A percentile compares a stretch with the other conserved stretches of the same genome.
Evolutionary conservation across 1,284 basidiomycete species (phyloP).

Genomic region (Wallemia hederae): DNA sequence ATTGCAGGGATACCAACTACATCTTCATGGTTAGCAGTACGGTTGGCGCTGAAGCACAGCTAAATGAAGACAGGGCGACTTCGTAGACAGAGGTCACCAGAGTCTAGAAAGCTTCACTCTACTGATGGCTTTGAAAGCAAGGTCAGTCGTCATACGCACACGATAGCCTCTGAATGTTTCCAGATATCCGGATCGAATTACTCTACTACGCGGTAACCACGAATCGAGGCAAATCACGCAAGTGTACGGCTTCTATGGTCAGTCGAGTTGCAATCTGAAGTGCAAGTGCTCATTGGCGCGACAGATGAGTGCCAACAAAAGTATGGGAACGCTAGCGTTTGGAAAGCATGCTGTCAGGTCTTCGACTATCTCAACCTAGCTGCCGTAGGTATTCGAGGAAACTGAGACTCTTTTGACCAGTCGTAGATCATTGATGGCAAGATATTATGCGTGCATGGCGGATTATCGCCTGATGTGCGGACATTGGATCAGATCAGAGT

Average conservation of each 20-base stretch:
- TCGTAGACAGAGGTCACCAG: slow-evolving; percentile 89
- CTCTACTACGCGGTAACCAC: slow-evolving; percentile 73
- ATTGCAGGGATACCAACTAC: slow-evolving; percentile 66
- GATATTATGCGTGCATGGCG: slow-evolving; percentile 74
- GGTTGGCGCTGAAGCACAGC: neutral
- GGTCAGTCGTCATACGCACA: slow-evolving; percentile 22
- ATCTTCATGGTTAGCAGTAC: slow-evolving; percentile 57
- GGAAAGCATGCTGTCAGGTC: slow-evolving; percentile 84
- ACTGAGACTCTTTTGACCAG: neutral
- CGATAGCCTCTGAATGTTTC: neutral
- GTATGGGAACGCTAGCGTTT: slow-evolving; percentile 73
- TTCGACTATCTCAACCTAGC: slow-evolving; percentile 85
- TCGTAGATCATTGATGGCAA: slow-evolving; percentile 67
- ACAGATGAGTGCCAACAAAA: slow-evolving; percentile 87
- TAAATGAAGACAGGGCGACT: slow-evolving; percentile 41
- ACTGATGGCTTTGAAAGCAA: slow-evolving; percentile 62
- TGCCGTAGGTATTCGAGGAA: slow-evolving; percentile 29
- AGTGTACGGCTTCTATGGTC: slow-evolving; percentile 91
- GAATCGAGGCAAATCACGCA: slow-evolving; percentile 91
- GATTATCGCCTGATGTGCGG: slow-evolving; percentile 66
- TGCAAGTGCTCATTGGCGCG: neutral
- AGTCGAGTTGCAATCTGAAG: slow-evolving; percentile 9
- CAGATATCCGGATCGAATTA: slow-evolving; percentile 76
- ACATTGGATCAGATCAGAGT: slow-evolving; percentile 78
- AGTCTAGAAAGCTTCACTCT: slow-evolving; percentile 84